Conservation (phyloP, 352 stramenopile genomes). For the Plasmopara halstedii region DNA sequence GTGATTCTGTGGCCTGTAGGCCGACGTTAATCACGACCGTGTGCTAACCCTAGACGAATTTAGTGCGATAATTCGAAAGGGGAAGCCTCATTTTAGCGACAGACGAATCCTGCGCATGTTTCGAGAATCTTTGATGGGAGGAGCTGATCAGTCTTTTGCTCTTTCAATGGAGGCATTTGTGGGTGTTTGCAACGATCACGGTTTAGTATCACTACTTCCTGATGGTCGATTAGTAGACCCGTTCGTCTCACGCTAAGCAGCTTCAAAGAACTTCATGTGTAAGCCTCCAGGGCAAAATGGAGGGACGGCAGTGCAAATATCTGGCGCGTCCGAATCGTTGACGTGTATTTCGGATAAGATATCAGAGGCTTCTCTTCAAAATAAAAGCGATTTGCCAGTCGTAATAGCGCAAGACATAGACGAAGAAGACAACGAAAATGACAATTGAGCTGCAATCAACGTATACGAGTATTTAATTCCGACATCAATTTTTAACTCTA, state of each 20-base stretch:
- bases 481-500: too few species aligned
- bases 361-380: too few species aligned
- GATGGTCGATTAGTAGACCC: constrained; percentile 51
- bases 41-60: constrained; percentile 70
- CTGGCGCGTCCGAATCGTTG: too few species aligned
- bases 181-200: constrained; percentile 61
- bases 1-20: constrained; percentile 13
- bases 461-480: too few species aligned
- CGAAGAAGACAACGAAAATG: too few species aligned
- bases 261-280: neutral
- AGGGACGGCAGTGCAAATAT: neutral
- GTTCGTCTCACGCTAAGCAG: constrained; percentile 14
- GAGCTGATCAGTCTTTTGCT: constrained; percentile 57
- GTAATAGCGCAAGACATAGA: too few species aligned
- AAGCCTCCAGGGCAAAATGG: neutral
- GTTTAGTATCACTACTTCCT: constrained; percentile 53
- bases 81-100: constrained; percentile 54
- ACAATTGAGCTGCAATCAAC: too few species aligned
- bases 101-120: constrained; percentile 72
- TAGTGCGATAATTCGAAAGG: constrained; percentile 44
- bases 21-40: constrained; percentile 64
- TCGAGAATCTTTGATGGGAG: constrained; percentile 54
- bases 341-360: too few species aligned
- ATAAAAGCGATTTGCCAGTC: too few species aligned
- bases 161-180: constrained; percentile 68